Evolutionary conservation across 768 basidiomycete genomes (phyloP).

Genomic region (Tulasnella sp.): DNA sequence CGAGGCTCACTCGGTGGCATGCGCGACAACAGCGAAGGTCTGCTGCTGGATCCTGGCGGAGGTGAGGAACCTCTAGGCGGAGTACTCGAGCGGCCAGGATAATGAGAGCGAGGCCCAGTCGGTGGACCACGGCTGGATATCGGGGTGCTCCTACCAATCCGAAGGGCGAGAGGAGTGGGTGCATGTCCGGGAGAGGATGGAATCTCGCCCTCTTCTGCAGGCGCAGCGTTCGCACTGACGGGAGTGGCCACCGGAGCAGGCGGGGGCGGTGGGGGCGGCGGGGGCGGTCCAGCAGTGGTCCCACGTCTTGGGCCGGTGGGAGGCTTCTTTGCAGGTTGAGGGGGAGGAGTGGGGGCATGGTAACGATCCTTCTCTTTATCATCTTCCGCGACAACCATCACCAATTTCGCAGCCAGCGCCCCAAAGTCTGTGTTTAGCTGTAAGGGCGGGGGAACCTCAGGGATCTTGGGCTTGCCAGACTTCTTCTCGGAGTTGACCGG

Average conservation of each 20-base stretch:
- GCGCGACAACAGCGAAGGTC: constrained; percentile 11
- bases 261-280: background rate
- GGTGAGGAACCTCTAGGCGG: background rate
- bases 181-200: constrained; percentile 26
- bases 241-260: background rate
- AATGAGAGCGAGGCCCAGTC: constrained; percentile 14
- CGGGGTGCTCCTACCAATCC: constrained; percentile 21
- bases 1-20: constrained; percentile 28
- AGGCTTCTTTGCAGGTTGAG: constrained; percentile 22
- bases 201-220: constrained; percentile 33
- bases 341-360: constrained; percentile 4
- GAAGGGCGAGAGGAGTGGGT: constrained; percentile 7
- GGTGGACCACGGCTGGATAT: background rate
- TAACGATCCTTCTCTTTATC: constrained; percentile 25
- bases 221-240: background rate
- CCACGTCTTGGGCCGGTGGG: constrained; percentile 24
- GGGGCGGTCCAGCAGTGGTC: background rate
- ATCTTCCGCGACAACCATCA: background rate
- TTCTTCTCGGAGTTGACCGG: background rate
- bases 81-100: background rate
- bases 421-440: background rate
- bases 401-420: constrained; percentile 1
- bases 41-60: background rate
- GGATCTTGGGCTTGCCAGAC: constrained; percentile 1
- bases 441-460: background rate